phyloP scores from a whole-genome alignment of 108 stramenopile species.

The Schizochytrium sp. region DNA sequence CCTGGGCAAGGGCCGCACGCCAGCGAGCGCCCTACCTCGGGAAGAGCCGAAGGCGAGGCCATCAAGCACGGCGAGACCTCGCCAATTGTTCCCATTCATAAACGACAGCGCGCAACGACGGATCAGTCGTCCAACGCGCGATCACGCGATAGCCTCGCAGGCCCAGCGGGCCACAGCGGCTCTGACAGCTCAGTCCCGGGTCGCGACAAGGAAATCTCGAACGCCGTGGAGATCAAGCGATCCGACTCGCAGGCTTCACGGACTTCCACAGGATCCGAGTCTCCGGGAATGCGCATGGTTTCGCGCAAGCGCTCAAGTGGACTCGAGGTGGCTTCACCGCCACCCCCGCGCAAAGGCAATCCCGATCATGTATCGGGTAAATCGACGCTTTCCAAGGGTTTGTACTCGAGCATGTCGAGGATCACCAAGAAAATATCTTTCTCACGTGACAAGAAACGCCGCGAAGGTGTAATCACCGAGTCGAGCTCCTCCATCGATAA shows the following conservation, averaged over 20 bases:
- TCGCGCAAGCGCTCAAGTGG: background rate
- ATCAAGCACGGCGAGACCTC: too few relatives aligned
- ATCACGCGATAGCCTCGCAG: background rate
- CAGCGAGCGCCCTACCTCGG: too few relatives aligned
- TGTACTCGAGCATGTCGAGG: background rate
- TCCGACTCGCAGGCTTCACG: background rate
- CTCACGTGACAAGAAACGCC: background rate
- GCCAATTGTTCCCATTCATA: background rate
- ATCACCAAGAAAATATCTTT: background rate
- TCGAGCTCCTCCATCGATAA: background rate
- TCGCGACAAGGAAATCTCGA: background rate
- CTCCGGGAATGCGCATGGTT: background rate
- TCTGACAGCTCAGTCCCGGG: background rate
- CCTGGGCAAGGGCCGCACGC: too few relatives aligned
- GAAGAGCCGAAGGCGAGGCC: too few relatives aligned
- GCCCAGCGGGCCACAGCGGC: background rate
- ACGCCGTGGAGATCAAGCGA: background rate
- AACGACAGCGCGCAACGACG: conserved; percentile 8
- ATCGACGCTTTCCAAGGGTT: background rate
- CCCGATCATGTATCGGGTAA: too few relatives aligned
- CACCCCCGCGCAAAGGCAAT: background rate
- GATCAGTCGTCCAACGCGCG: background rate
- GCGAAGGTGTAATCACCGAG: background rate
- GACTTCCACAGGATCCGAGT: background rate
- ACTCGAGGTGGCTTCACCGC: background rate